phyloP scores from a whole-genome alignment of 306 rosid species.

The Trifolium pratense region DNA sequence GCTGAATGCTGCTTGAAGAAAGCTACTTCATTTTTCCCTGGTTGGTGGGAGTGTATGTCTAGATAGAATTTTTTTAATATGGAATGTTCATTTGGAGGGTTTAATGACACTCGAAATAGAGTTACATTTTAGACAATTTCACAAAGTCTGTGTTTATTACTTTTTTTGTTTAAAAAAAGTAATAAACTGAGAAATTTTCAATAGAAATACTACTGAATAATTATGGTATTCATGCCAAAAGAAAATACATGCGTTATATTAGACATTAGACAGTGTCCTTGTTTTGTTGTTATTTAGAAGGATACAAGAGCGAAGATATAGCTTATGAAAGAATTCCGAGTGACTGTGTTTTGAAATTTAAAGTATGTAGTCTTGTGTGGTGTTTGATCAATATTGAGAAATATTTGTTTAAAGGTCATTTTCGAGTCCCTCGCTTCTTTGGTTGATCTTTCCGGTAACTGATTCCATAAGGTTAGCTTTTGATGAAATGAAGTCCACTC shows the following conservation, averaged over 20 bases:
- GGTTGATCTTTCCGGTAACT: neutral
- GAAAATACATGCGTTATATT: slow-evolving; percentile 1
- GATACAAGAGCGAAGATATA: neutral
- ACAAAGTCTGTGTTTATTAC: neutral
- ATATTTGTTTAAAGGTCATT: neutral
- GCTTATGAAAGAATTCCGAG: neutral
- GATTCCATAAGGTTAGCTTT: neutral
- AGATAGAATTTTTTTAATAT: slow-evolving; percentile 7
- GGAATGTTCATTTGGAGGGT: slow-evolving; percentile 17
- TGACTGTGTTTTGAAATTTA: neutral
- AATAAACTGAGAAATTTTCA: neutral
- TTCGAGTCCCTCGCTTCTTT: neutral
- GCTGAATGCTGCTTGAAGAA: slow-evolving; percentile 20
- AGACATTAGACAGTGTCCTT: neutral
- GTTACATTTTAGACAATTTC: slow-evolving; percentile 18
- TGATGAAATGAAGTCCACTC: neutral
- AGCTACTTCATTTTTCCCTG: slow-evolving; percentile 24
- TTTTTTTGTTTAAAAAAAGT: neutral
- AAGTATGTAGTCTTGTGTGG: neutral
- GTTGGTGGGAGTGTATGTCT: slow-evolving; percentile 9
- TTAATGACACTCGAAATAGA: slow-evolving; percentile 11
- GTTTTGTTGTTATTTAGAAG: neutral
- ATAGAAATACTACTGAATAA: neutral
- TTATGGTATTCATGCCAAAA: neutral
- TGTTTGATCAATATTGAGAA: neutral